Percentiles rank a stretch among this genome's conserved stretches.
Conservation (phyloP, 1,139 yeast genomes). For the Taphrina wiesneri region DNA sequence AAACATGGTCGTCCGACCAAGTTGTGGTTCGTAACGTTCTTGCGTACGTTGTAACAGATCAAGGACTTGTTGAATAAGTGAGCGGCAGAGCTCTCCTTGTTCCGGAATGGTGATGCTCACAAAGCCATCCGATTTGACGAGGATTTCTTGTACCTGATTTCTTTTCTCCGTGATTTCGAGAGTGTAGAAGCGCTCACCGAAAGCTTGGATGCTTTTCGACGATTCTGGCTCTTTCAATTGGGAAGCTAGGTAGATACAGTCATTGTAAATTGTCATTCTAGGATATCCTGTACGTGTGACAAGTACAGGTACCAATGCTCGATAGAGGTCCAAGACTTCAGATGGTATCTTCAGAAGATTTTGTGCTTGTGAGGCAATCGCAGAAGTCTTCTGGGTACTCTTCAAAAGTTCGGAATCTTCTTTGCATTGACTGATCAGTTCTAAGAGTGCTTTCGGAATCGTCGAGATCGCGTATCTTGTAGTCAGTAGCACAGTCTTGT, state of each 20-base stretch:
- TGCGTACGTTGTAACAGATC: constrained; percentile 18
- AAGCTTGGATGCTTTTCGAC: neutral
- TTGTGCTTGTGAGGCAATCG: neutral
- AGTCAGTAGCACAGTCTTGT: neutral
- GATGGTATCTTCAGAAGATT: neutral
- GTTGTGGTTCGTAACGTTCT: constrained; percentile 20
- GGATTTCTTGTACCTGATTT: constrained; percentile 10
- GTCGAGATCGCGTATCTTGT: constrained; percentile 13
- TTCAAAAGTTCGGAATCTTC: neutral
- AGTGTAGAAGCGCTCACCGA: constrained; percentile 21
- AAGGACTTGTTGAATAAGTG: constrained; percentile 8
- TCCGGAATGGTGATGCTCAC: constrained; percentile 7
- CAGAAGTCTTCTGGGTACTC: neutral
- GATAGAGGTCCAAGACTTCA: constrained; percentile 8
- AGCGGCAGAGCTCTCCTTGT: neutral
- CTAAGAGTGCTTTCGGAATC: constrained; percentile 5
- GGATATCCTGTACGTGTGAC: constrained; percentile 8
- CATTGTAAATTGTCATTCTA: constrained; percentile 28
- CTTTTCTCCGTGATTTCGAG: constrained; percentile 17
- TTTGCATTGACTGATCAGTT: neutral
- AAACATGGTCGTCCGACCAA: constrained; percentile 16
- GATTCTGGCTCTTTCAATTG: neutral
- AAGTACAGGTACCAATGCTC: constrained; percentile 7
- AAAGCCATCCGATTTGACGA: constrained; percentile 3
- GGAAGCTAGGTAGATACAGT: constrained; percentile 17